Evolutionary conservation across 73 alveolate species (phyloP).

Genomic region (Blepharisma japonicum): DNA sequence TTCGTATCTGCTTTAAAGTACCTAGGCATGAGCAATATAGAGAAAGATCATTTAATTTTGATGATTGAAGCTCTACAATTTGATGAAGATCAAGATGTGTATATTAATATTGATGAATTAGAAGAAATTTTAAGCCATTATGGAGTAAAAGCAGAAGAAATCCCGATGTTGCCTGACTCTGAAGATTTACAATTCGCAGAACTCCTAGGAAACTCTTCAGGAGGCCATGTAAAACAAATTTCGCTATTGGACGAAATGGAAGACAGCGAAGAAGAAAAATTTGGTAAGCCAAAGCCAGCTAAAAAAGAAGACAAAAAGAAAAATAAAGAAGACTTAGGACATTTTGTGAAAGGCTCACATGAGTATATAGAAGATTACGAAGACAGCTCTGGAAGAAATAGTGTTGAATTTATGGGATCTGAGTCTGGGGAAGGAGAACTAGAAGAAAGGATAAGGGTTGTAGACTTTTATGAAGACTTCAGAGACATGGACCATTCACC

Average conservation of each 20-base stretch:
- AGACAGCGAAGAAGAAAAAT: neutral
- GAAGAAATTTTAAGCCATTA: conserved; percentile 11
- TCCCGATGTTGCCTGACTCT: no score
- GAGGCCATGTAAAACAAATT: no score
- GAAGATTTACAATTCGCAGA: no score
- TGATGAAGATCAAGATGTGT: neutral
- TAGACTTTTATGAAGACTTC: no score
- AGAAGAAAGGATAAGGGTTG: no score
- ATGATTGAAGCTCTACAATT: neutral
- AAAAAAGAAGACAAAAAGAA: no score
- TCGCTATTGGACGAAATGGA: neutral
- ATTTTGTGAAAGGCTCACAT: neutral
- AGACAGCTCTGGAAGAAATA: neutral
- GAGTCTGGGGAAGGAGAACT: no score
- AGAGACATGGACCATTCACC: no score
- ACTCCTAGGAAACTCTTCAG: no score
- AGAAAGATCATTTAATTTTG: neutral
- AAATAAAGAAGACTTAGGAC: neutral
- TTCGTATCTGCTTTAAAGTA: neutral
- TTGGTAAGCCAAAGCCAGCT: neutral
- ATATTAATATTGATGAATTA: neutral
- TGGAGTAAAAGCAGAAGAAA: neutral
- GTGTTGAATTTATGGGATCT: no score
- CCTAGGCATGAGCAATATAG: neutral
- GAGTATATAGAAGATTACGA: neutral